Evolutionary conservation across 1,139 yeast genomes (phyloP).

Genomic region (Candida sp.): DNA sequence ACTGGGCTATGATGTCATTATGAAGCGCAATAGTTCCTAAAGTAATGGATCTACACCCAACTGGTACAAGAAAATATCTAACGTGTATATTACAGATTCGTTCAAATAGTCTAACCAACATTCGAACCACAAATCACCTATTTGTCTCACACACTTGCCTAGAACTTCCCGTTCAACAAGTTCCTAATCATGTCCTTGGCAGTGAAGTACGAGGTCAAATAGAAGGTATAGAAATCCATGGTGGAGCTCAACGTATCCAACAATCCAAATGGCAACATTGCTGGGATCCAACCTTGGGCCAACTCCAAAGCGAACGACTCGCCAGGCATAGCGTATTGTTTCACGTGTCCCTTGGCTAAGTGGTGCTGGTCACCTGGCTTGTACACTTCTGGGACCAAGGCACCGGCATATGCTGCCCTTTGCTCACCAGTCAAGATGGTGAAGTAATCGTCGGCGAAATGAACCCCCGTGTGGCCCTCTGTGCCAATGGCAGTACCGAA

Average conservation of each 20-base stretch:
- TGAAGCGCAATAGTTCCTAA: no score
- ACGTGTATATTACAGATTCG: no score
- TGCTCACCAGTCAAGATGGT: constrained; percentile 85
- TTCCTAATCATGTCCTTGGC: constrained; percentile 78
- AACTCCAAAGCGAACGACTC: constrained; percentile 90
- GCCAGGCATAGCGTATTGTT: constrained; percentile 86
- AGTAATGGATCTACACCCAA: no score
- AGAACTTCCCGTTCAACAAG: constrained; percentile 71
- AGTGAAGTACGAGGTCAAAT: constrained; percentile 72
- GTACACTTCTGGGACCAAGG: constrained; percentile 67
- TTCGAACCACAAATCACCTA: no score
- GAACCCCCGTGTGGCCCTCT: constrained; percentile 96
- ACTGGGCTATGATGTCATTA: neutral
- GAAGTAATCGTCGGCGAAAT: constrained; percentile 96
- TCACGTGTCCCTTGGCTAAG: constrained; percentile 69
- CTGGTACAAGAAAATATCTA: no score
- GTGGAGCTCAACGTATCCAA: constrained; percentile 82
- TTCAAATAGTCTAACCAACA: no score
- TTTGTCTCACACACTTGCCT: neutral
- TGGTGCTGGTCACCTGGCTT: constrained; percentile 86
- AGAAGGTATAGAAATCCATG: constrained; percentile 71
- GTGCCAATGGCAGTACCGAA: constrained; percentile 93
- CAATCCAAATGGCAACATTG: constrained; percentile 97
- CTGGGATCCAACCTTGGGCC: constrained; percentile 99
- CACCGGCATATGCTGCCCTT: constrained; percentile 68